Evolutionary conservation across 73 alveolate genomes (phyloP), one percentile per base, ranked within the genome.

Genomic region (Paramecium primaurelia): DNA sequence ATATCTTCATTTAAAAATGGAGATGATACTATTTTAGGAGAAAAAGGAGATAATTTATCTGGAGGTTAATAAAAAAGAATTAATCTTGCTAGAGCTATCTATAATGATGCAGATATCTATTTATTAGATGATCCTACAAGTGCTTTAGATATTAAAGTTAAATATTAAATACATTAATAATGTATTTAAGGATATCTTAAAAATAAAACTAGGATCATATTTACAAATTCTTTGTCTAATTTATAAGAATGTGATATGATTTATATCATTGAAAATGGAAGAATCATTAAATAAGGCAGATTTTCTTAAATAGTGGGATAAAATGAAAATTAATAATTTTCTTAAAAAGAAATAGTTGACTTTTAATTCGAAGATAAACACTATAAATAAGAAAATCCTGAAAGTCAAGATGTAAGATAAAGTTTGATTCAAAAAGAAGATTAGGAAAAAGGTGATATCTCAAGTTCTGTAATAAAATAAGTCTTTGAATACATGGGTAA

Each of bases 51-150:
- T 6, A 94, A 94, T 71, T 44, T 94, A 44, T 86, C 95, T 58
- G 97, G 97, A 12, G 97, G 97, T 8, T 94, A 95, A 71, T 92
- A 95, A 85, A 94, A 95, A 25, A 93, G 97, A 93, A 95, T 95
- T 6, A 93, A 93, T 68, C 59, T 95, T 16, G 97, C 97, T 20
- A 93, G 97, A 91, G 95, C 97, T n/a, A 95, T 93, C 6, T 95
- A 95, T 92, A 93, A 92, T 59, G 95, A 95, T 88, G 97, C 97
- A 2, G 97, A 95, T 85, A 89, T 95, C 22, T 95, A 95, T 95
- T 94, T 98, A 37, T 87, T 98, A 86, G 99, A 98, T 95, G 99
- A 98, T 92, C 99, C 99, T 8, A 86, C 97, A n/a, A 93, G 98
- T 49, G 98, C 99, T 14, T 95, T 98, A 71, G 99, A 98, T 86